Conservation (phyloP, 805 yeast species). For the Kuraishia hungarica region DNA sequence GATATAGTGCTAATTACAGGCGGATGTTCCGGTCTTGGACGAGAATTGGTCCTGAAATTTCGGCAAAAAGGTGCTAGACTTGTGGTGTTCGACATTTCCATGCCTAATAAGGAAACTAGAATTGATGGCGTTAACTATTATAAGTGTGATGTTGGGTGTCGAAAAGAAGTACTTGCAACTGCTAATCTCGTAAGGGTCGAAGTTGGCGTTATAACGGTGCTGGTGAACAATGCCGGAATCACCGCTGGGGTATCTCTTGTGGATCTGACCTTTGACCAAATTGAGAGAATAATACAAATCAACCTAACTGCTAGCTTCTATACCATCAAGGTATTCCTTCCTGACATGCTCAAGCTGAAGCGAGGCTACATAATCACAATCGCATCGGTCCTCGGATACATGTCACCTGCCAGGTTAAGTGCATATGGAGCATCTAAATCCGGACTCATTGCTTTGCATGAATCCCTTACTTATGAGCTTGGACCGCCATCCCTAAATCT, state of each 20-base stretch:
- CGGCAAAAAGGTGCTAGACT: slow-evolving; percentile 36
- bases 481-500: slow-evolving; percentile 39
- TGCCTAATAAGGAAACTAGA: slow-evolving; percentile 17
- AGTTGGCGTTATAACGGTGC: slow-evolving; percentile 53
- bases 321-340: slow-evolving; percentile 62
- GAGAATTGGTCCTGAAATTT: slow-evolving; percentile 44
- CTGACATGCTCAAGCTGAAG: slow-evolving; percentile 50
- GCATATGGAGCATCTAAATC: slow-evolving; percentile 90
- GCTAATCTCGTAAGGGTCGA: slow-evolving; percentile 32
- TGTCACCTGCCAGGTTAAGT: slow-evolving; percentile 72
- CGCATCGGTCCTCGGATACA: slow-evolving; percentile 77
- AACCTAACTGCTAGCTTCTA: slow-evolving; percentile 67
- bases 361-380: slow-evolving; percentile 77
- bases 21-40: slow-evolving; percentile 75
- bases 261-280: slow-evolving; percentile 46
- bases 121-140: slow-evolving; percentile 41
- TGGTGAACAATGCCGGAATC: slow-evolving; percentile 85
- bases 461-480: slow-evolving; percentile 64
- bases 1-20: slow-evolving; percentile 80
- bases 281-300: slow-evolving; percentile 54
- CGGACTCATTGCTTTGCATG: slow-evolving; percentile 79
- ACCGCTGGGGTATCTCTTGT: slow-evolving; percentile 48
- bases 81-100: slow-evolving; percentile 59
- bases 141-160: slow-evolving; percentile 61
- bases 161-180: slow-evolving; percentile 31